A percentile compares a stretch with the other conserved stretches of the same genome.
Conservation (phyloP, 202 grass and related monocot species). For the Panicum hallii region DNA sequence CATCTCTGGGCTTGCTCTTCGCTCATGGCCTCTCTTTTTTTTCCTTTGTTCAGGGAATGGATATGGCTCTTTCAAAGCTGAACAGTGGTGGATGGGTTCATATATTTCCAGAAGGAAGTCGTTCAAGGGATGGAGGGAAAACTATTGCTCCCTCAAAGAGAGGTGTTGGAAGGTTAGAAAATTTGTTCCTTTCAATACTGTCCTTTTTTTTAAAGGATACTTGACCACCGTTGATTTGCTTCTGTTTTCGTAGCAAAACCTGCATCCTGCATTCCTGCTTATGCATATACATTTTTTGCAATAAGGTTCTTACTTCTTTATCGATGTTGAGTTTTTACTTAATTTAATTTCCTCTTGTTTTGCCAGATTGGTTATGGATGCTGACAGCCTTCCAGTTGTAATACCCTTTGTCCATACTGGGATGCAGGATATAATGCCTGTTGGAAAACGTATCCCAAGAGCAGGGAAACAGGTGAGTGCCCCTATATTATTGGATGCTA, state of each 20-base stretch:
- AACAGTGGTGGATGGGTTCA: constrained; percentile 98
- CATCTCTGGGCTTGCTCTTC: background rate
- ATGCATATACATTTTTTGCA: background rate
- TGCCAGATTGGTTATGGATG: constrained; percentile 89
- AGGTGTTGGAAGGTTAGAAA: constrained; percentile 91
- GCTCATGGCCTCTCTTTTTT: background rate
- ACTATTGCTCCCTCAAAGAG: constrained; percentile 85
- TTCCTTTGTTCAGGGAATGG: constrained; percentile 73
- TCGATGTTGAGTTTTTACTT: constrained; percentile 2
- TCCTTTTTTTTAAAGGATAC: background rate
- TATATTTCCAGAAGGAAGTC: constrained; percentile 98
- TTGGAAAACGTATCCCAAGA: constrained; percentile 79
- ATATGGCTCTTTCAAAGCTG: constrained; percentile 88
- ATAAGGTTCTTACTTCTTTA: background rate
- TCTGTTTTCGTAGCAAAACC: constrained; percentile 1
- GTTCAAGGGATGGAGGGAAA: constrained; percentile 89
- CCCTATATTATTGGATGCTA: background rate
- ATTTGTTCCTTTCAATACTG: background rate
- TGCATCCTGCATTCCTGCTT: background rate
- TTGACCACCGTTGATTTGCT: background rate
- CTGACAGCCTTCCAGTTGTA: constrained; percentile 73
- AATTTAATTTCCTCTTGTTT: constrained; percentile 14
- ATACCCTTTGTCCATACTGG: constrained; percentile 93
- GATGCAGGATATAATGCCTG: constrained; percentile 97
- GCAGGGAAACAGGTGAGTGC: constrained; percentile 68